These are phyloP conservation scores for Przewalskia tangutica DNA, from an alignment of 257 asterid genomes.

Conservation along the genomic window DNA sequence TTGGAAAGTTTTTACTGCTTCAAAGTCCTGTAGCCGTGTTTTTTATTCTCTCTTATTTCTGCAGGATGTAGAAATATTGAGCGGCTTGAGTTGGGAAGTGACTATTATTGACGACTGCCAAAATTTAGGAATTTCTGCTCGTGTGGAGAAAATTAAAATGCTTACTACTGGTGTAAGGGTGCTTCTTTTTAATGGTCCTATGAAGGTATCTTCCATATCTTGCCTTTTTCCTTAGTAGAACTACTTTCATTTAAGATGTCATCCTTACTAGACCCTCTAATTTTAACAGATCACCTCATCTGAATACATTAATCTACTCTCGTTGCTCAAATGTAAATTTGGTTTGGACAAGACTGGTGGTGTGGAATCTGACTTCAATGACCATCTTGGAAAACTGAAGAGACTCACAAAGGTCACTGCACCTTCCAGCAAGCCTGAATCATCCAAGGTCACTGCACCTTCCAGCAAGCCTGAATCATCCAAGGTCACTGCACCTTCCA, in stretches of 20 bases:
- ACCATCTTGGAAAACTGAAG: constrained; percentile 36
- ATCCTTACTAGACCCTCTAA: constrained; percentile 1
- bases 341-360: constrained; percentile 32
- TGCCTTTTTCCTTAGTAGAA: background rate
- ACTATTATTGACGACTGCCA: constrained; percentile 49
- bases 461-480: constrained; percentile 19
- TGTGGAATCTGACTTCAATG: constrained; percentile 30
- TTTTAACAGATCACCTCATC: constrained; percentile 39
- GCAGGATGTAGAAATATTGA: constrained; percentile 48
- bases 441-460: constrained; percentile 22
- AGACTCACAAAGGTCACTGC: constrained; percentile 32
- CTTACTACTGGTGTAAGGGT: constrained; percentile 34
- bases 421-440: constrained; percentile 24
- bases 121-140: constrained; percentile 18
- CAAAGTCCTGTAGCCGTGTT: background rate
- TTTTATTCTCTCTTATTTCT: constrained; percentile 12
- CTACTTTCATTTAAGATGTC: background rate
- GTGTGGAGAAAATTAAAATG: constrained; percentile 33
- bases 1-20: background rate
- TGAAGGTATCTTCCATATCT: constrained; percentile 29
- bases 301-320: constrained; percentile 36
- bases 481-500: constrained; percentile 24
- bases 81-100: constrained; percentile 44
- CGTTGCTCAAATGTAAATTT: constrained; percentile 35
- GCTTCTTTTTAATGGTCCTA: constrained; percentile 41